Conservation (phyloP, 2,329 filamentous ascomycete genomes). For the Verticillium nonalfalfae region DNA sequence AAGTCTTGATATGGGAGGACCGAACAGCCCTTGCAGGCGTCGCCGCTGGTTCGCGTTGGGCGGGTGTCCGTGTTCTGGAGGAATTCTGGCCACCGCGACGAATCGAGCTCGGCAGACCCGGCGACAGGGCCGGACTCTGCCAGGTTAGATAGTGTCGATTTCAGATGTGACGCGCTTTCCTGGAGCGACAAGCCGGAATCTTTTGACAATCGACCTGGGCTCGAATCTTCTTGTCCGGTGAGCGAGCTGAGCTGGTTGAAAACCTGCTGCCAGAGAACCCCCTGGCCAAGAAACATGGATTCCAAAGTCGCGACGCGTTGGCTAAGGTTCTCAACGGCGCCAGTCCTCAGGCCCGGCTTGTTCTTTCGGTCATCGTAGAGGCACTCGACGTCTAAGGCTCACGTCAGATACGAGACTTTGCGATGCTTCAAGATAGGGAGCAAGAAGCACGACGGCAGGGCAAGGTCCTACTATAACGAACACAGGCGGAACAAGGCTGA, state of each 20-base stretch:
- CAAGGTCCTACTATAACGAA: slow-evolving; percentile 15
- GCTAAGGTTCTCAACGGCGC: slow-evolving; percentile 25
- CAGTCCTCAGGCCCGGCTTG: slow-evolving; percentile 25
- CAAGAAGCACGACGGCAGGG: slow-evolving; percentile 5
- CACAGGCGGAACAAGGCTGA: slow-evolving; percentile 35
- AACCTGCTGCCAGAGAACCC: slow-evolving; percentile 26
- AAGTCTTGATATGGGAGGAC: neutral
- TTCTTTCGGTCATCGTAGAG: slow-evolving; percentile 23
- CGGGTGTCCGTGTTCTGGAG: neutral
- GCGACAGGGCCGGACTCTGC: slow-evolving; percentile 3
- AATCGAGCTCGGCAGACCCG: neutral
- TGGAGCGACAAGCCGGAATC: slow-evolving; percentile 8
- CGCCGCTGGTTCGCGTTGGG: neutral
- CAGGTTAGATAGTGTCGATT: slow-evolving; percentile 9
- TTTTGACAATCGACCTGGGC: neutral
- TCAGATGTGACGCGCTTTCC: slow-evolving; percentile 14
- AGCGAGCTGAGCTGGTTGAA: slow-evolving; percentile 12
- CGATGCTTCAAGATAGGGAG: neutral
- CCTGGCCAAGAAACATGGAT: slow-evolving; percentile 31
- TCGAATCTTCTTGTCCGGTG: neutral
- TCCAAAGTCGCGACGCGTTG: slow-evolving; percentile 23
- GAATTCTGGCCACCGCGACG: neutral
- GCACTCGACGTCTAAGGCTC: slow-evolving; percentile 17
- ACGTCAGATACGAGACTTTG: neutral
- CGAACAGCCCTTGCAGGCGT: neutral